Evolutionary conservation across 2,329 filamentous ascomycete genomes (phyloP), one percentile per base, ranked within the genome.

Genomic region (Dactylella cylindrospora): DNA sequence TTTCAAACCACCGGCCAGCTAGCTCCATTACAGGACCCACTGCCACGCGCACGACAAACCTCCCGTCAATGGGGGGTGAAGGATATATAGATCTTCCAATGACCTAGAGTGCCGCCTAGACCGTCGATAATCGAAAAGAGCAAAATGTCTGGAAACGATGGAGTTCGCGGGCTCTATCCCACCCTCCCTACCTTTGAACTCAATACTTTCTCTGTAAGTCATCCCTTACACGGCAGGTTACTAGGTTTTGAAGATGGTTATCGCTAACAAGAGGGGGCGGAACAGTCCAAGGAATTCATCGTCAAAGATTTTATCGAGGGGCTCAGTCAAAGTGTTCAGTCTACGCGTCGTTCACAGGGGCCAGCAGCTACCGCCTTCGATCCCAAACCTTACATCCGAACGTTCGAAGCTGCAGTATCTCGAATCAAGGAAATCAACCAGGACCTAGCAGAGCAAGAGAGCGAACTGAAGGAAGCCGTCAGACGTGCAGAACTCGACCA

Each of bases 251-350:
- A n/a, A n/a, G n/a, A n/a, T n/a, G n/a, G n/a, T n/a, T n/a, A n/a
- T n/a, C n/a, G n/a, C n/a, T n/a, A n/a, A n/a, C n/a, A n/a, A n/a
- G n/a, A n/a, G n/a, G n/a, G n/a, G n/a, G n/a, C n/a, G n/a, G n/a
- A 19, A 15, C 88, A 88, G 54, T 87, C 79, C 72, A 87, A 87
- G 70, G 93, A 97, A 75, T 98, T 97, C 71, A 96, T 97, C 66
- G 91, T 97, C 67, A 90, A 95, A 70, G 93, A 98, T 76, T 98
- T 98, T 72, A 85, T 98, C 69, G 94, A 98, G 72, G 83, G 85
- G 45, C 83, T 98, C 55, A 93, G 91, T 44, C 90, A 97, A 66
- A 87, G 89, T 17, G 81, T 89, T 28, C 84, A 88, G n/a, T 78
- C 80, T 17, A 87, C 84, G 70, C 87, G 93, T 49, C 85, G 88